Evolutionary conservation across 345 rosid genomes (phyloP).

Genomic region (Microcos paniculata): DNA sequence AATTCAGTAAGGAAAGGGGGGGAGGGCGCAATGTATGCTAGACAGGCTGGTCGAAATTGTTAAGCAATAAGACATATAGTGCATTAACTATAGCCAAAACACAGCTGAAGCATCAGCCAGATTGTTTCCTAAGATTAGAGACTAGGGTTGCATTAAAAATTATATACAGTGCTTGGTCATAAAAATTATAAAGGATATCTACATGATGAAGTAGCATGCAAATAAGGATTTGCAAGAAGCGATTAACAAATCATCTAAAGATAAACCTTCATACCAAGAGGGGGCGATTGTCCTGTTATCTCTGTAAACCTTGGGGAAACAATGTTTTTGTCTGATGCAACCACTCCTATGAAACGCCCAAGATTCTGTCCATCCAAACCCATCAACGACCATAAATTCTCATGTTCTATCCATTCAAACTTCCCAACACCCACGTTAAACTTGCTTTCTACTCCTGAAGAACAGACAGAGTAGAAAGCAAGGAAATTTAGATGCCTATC

Average conservation of each 20-base stretch:
- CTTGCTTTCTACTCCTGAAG: constrained; percentile 65
- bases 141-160: not conserved
- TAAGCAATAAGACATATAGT: not conserved
- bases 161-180: not conserved
- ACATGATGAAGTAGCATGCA: not conserved
- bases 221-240: not conserved
- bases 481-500: not conserved
- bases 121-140: not conserved
- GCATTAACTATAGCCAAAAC: not conserved
- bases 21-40: too few relatives aligned
- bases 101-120: not conserved
- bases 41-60: not conserved
- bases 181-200: not conserved
- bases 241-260: not conserved
- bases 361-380: constrained; percentile 57
- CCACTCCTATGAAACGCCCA: constrained; percentile 65
- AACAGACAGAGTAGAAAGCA: constrained; percentile 11
- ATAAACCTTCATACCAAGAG: constrained; percentile 49
- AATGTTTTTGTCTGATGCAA: constrained; percentile 67
- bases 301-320: constrained; percentile 63
- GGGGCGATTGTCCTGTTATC: constrained; percentile 55
- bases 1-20: not conserved
- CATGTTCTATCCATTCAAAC: constrained; percentile 67
- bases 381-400: constrained; percentile 57
- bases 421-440: constrained; percentile 61